Conservation (phyloP, 176 grass and related monocot genomes). For the Paspalum notatum region DNA sequence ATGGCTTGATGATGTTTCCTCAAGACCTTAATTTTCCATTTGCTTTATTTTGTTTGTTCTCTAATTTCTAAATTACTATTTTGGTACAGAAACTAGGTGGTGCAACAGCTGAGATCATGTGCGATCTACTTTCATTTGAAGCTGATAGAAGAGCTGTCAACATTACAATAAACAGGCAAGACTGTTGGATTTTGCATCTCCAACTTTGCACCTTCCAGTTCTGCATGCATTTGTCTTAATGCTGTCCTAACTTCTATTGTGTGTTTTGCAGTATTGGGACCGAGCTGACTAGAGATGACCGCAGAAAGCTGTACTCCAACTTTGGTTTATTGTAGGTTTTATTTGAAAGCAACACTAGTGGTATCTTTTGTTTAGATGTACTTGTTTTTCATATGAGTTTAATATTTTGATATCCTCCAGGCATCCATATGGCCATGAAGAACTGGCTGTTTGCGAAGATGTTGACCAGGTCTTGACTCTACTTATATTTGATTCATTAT, state of each 20-base stretch:
- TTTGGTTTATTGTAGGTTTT: slow-evolving; percentile 90
- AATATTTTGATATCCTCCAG: slow-evolving; percentile 45
- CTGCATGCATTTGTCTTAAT: background rate
- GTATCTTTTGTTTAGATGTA: slow-evolving; percentile 27
- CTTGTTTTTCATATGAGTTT: slow-evolving; percentile 35
- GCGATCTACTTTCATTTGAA: slow-evolving; percentile 95
- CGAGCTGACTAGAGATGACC: slow-evolving; percentile 97
- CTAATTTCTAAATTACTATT: slow-evolving; percentile 13
- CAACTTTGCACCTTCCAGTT: slow-evolving; percentile 21
- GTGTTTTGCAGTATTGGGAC: slow-evolving; percentile 81
- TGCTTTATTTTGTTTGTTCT: slow-evolving; percentile 22
- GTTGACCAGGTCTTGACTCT: slow-evolving; percentile 80
- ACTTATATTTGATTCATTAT: slow-evolving; percentile 3
- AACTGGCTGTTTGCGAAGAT: slow-evolving; percentile 95
- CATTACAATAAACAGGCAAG: slow-evolving; percentile 94
- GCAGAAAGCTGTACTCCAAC: slow-evolving; percentile 91
- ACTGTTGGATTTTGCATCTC: slow-evolving; percentile 6
- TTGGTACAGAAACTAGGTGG: slow-evolving; percentile 88
- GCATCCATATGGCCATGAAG: slow-evolving; percentile 98
- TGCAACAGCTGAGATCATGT: slow-evolving; percentile 98
- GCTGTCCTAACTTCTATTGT: slow-evolving; percentile 33
- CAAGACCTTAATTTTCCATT: slow-evolving; percentile 18
- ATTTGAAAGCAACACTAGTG: background rate
- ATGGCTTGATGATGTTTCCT: background rate
- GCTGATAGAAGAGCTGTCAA: slow-evolving; percentile 98